Base-by-base conservation (phyloP, 805 yeast genomes). In the Candida morakotiae region DNA sequence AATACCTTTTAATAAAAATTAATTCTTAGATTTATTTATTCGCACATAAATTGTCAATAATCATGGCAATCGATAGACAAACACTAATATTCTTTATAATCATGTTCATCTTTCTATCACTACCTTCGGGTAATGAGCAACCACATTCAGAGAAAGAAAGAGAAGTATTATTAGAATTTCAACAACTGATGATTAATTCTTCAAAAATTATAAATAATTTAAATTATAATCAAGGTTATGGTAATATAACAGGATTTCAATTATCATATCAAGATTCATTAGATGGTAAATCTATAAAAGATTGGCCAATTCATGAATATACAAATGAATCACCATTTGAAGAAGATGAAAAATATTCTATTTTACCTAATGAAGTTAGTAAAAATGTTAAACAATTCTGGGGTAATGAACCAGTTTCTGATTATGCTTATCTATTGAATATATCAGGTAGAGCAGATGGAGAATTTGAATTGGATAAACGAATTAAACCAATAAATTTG, bases 171-270 rank as follows among this genome's bases (percentile, higher is more conserved):
- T 39, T 28, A 10, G 35, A 40, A 13, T 64, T 55, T 41, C 60
- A 55, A 34, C 40, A 48, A n/a, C 40, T 49, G 19, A 43, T 65
- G 5, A 37, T 39, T 23, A 24, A 38, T n/a, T 35, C 46, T 30
- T 48, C 38, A n/a, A 27, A 35, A 4, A 43, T 46, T 29, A 43
- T 81, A 23, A 46, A 44, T 10, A 60, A 67, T 26, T 54, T 74
- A 29, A 66, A 72, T 1, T 81, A 71, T 53, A 38, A 52, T 14
- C 42, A 58, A 3, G 87, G 85, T 5, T 81, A 79, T 52, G 83
- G 84, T 1, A 82, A 84, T 48, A 55, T 86, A 11, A 83, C 93
- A 0, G 96, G 96, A 3, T 75, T 81, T 40, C 71, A 68, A 48
- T 57, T 81, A 23, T 76, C 87, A 21, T 86, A 84, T 47, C 63